Evolutionary conservation across 306 rosid genomes (phyloP).

Genomic region (Abrus pulchellus): DNA sequence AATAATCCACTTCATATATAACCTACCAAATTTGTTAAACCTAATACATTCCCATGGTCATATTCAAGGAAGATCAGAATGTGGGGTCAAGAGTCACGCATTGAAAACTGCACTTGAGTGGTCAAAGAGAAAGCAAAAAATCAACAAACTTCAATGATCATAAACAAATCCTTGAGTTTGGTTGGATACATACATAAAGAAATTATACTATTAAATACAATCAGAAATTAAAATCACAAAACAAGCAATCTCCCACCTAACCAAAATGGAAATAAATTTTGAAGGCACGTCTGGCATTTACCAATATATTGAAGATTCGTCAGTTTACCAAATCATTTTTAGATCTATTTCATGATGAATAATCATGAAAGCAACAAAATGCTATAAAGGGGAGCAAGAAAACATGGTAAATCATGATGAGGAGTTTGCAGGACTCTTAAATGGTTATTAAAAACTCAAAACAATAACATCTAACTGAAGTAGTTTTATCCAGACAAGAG

Average conservation of each 20-base stretch:
- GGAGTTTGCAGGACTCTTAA: conserved; percentile 29
- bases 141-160: conserved; percentile 13
- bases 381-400: conserved; percentile 9
- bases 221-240: conserved; percentile 4
- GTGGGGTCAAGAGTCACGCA: conserved; percentile 16
- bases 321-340: conserved; percentile 16
- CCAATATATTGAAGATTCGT: conserved; percentile 14
- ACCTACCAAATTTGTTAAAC: conserved; percentile 18
- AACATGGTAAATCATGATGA: conserved; percentile 22
- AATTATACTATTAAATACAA: conserved; percentile 1
- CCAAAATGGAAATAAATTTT: conserved; percentile 22
- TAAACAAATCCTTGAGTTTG: conserved; percentile 21
- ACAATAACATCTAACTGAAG: conserved; percentile 14
- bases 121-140: background rate
- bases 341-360: conserved; percentile 22
- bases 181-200: conserved; percentile 26
- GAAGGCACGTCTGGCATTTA: conserved; percentile 33
- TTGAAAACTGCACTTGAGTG: conserved; percentile 15
- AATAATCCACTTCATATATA: conserved; percentile 13
- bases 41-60: conserved; percentile 15
- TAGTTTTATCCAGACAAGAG: conserved; percentile 22
- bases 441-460: conserved; percentile 18
- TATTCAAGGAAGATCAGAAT: conserved; percentile 40
- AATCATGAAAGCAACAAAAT: conserved; percentile 28
- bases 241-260: conserved; percentile 14